Evolutionary conservation across 1,139 yeast species (phyloP), one percentile per base, ranked within the genome.

Genomic region (Magnusiomyces sp.): DNA sequence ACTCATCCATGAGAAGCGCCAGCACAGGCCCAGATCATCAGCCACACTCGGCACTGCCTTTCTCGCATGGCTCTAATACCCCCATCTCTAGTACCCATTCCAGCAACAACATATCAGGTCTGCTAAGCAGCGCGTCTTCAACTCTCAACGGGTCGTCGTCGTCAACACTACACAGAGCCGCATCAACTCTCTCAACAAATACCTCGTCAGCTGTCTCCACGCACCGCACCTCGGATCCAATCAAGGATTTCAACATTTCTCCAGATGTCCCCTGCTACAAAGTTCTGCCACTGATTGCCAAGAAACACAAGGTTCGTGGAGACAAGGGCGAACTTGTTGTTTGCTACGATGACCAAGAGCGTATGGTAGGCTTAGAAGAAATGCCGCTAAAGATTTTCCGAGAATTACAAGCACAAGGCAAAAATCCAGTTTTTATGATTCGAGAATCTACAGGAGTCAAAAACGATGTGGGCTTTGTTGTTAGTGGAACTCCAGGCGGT

Each of bases 391-490:
- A 79, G 32, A 81, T 90, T n/a, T 88, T 88, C 64, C 86, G 88
- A 64, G 95, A 85, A 61, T 71, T 92, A 45, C 92, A 82, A 62
- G 95, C 87, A 56, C 76, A 81, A 54, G 97, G 97, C 1, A 76
- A 84, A 58, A 88, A 85, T 60, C 97, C 98, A 0, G 88, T 95
- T 1, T 89, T 90, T 53, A 90, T 90, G 97, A 74, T 90, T 50
- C 71, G 97, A 56, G 95, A 87, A 59, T 75, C 84, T 53, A 95
- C 90, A 36, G 80, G 65, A 19, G 48, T 51, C 46, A 58, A 57
- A 43, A 56, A 51, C 29, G 58, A 54, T 37, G 54, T 48, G 1
- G 66, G 68, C 11, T 62, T 62, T 37, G 59, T 62, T 4, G 65
- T 62, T 2, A 57, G 58, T 20, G 64, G 65, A 2, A 64, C 69